Base-by-base conservation (phyloP, 768 basidiomycete genomes). In the Psilocybe subaeruginosa region DNA sequence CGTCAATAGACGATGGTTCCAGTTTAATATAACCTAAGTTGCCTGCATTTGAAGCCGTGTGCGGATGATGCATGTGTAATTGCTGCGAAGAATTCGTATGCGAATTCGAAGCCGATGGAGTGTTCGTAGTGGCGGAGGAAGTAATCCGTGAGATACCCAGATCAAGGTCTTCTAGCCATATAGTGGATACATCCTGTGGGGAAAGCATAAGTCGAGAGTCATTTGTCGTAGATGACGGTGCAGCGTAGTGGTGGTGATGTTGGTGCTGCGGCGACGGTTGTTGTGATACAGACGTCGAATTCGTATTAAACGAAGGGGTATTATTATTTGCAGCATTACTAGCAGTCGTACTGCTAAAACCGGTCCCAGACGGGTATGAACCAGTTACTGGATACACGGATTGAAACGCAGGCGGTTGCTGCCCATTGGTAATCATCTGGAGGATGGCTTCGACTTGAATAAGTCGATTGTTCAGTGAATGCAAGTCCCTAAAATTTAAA, bases 401-500 rank as follows among this genome's bases (percentile, higher is more conserved):
- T 68, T 78, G 72, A 62, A 78, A 78, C 8, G 74, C 68, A 5
- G 74, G 71, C 6, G 74, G 70, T 14, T 70, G 69, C 62, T 77
- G 74, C 8, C 80, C 80, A 45, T 76, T 70, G 4, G 79, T 78
- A 4, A 87, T 70, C 66, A 84, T 79, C 4, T 82, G 80, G 16
- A 90, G 74, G 47, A 82, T 76, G 2, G 84, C 74, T 74, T 93
- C 92, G 63, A 93, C 82, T 59, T 85, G 81, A 30, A 89, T 84
- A 30, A 93, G 80, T 11, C 92, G 85, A 72, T 93, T 93, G 69
- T 93, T 90, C 43, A 94, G 80, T 1, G 91, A 91, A 68, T 93
- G 92, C 1, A 94, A 78, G 72, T 94, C 92, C 47, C 89, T 90
- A 43, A 35, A 43, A 43, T 11, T 43, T 1, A 16, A 43, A 43